Percentiles rank a stretch among this genome's conserved stretches.
Conservation (phyloP, 2,329 filamentous ascomycete species). For the Cladorrhinum sp. region DNA sequence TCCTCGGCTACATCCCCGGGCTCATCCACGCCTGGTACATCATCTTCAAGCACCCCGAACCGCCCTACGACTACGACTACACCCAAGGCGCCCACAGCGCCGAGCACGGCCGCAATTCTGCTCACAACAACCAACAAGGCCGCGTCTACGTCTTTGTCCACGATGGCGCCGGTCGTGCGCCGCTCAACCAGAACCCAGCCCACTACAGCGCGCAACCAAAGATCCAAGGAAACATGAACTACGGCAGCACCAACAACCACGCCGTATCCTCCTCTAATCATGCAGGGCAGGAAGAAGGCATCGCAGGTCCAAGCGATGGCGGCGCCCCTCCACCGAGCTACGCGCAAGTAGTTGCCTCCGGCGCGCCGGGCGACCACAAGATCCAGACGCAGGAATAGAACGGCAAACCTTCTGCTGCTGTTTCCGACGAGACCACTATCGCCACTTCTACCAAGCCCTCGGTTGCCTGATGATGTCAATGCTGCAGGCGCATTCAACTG, state of each 20-base stretch:
- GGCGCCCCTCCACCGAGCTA: constrained; percentile 74
- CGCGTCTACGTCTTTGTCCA: constrained; percentile 77
- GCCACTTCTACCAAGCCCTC: background rate
- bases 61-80: constrained; percentile 66
- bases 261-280: constrained; percentile 3
- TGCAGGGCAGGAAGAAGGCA: constrained; percentile 20
- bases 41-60: constrained; percentile 83
- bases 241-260: constrained; percentile 39
- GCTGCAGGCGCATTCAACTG: no score
- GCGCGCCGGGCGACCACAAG: constrained; percentile 74
- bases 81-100: constrained; percentile 51
- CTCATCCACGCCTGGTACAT: constrained; percentile 98
- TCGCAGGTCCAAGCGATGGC: constrained; percentile 36
- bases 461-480: background rate
- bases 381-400: constrained; percentile 65
- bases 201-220: constrained; percentile 33
- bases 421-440: background rate
- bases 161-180: constrained; percentile 33
- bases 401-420: background rate
- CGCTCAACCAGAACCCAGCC: constrained; percentile 36
- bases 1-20: constrained; percentile 77
- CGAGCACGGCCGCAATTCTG: constrained; percentile 50
- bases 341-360: constrained; percentile 71
- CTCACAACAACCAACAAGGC: constrained; percentile 44
- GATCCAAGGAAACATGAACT: constrained; percentile 41